Evolutionary conservation across 2,329 filamentous ascomycete species (phyloP).

Genomic region (Pseudogymnoascus sp.): DNA sequence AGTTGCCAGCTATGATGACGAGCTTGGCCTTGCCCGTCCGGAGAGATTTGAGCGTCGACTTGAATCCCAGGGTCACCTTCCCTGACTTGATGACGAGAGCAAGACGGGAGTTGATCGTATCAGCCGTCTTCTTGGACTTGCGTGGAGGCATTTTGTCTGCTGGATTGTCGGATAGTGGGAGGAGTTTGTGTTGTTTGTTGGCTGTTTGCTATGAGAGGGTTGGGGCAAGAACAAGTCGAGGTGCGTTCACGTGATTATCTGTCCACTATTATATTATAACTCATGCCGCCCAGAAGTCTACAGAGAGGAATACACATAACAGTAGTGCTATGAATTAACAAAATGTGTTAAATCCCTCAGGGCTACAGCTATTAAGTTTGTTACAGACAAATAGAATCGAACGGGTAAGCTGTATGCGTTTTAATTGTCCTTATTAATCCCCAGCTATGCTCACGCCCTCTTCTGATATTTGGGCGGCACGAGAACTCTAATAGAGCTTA

Average conservation of each 20-base stretch:
- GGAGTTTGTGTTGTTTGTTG: background rate
- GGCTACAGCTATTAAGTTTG: background rate
- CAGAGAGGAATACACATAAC: background rate
- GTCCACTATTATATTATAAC: background rate
- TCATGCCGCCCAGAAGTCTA: background rate
- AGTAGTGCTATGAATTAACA: background rate
- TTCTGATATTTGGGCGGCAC: background rate
- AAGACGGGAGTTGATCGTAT: slow-evolving; percentile 59
- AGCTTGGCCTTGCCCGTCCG: slow-evolving; percentile 97
- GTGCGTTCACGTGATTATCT: background rate
- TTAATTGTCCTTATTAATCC: background rate
- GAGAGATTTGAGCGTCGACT: slow-evolving; percentile 81
- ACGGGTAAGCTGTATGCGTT: background rate
- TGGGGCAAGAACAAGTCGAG: background rate
- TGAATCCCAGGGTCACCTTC: slow-evolving; percentile 84
- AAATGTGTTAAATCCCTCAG: background rate
- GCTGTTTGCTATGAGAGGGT: background rate
- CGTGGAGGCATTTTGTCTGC: background rate
- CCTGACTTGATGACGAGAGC: slow-evolving; percentile 57
- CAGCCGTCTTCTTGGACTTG: slow-evolving; percentile 77
- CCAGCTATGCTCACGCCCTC: background rate
- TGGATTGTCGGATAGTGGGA: background rate
- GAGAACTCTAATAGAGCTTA: background rate
- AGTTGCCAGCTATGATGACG: slow-evolving; percentile 93
- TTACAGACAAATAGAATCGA: background rate